Base-by-base conservation (phyloP, 148 eudicot genomes). In the Heliamphora exappendiculata region DNA sequence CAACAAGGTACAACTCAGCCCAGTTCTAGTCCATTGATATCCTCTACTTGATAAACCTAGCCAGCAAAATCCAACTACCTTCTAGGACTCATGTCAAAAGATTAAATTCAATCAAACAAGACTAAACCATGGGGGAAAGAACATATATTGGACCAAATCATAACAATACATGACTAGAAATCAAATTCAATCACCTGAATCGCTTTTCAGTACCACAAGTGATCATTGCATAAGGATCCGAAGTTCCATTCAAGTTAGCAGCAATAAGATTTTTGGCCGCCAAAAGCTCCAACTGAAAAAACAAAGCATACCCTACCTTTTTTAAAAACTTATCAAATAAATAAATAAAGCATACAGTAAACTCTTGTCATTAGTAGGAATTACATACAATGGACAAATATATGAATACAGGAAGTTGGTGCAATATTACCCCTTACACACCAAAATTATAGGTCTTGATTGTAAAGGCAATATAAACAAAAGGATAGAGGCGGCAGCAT, bases 191-290 rank as follows among this genome's bases (percentile, higher is more conserved):
- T 84, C 76, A 94, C 98, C 98, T 94, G 88, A 94, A 94, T 78
- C 98, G 84, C 85, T 94, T 92, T 89, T 92, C 92, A 39, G 82
- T 64, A 58, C 97, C 90, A 80, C 98, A 92, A 75, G 95, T 92
- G 72, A 94, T 88, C 71, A 94, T 90, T 70, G 91, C 97, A 78
- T 94, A 94, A 79, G 98, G 98, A 86, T 92, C 98, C 53, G 98
- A 90, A 42, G 91, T 94, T 81, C 98, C 98, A 82, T 94, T 94
- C 72, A 94, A 79, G 82, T 89, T 94, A 67, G 97, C 95, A 70
- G 89, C 90, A 31, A 86, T 65, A 82, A 94, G 95, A 82, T 94
- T 90, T 84, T 89, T 94, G 37, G 98, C 98, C 33, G 97, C 98
- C 79, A 89, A 81, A 55, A 94, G 86, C 76, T 88, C 93, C 79